A percentile compares a stretch with the other conserved stretches of the same genome.
phyloP scores from a whole-genome alignment of 768 basidiomycete species.

The Epithele typhae region DNA sequence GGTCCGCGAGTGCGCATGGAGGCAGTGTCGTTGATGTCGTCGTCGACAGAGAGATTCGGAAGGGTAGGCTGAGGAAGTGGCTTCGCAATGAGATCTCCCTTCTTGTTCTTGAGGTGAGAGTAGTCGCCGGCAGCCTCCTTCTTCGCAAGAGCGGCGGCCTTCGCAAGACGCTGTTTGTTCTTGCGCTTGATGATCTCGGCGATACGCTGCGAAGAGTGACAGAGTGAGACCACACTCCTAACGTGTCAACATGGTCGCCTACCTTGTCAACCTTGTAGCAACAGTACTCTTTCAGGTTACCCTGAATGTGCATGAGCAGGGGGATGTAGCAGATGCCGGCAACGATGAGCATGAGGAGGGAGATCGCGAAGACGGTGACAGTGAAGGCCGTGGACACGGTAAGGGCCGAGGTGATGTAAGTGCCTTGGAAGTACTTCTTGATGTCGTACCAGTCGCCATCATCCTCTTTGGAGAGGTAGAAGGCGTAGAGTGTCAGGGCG shows the following conservation, averaged over 20 bases:
- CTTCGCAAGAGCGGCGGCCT: conserved; percentile 77
- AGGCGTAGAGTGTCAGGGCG: conserved; percentile 92
- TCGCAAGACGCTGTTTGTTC: conserved; percentile 78
- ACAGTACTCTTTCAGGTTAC: conserved; percentile 98
- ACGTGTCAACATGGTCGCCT: conserved; percentile 17
- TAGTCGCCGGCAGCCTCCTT: conserved; percentile 91
- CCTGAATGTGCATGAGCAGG: conserved; percentile 92
- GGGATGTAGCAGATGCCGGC: conserved; percentile 91
- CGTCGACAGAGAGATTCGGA: conserved; percentile 85
- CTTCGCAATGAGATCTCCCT: conserved; percentile 75
- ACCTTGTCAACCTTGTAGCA: conserved; percentile 99
- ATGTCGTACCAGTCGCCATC: conserved; percentile 61
- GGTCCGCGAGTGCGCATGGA: conserved; percentile 55
- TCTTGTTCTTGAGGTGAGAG: conserved; percentile 90
- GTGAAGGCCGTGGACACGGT: conserved; percentile 91
- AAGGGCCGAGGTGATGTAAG: conserved; percentile 70
- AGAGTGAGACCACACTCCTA: conserved; percentile 10
- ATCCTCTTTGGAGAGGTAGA: conserved; percentile 58
- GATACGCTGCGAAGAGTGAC: conserved; percentile 62
- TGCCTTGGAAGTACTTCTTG: conserved; percentile 75
- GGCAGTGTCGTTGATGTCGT: conserved; percentile 55
- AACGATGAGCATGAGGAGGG: conserved; percentile 71
- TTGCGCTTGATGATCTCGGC: conserved; percentile 89
- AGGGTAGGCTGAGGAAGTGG: conserved; percentile 92
- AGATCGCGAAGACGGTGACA: conserved; percentile 80